Percentiles rank a stretch among this genome's conserved stretches.
Evolutionary conservation across 2,329 filamentous ascomycete genomes (phyloP).

Genomic region (Colletotrichum higginsianum): DNA sequence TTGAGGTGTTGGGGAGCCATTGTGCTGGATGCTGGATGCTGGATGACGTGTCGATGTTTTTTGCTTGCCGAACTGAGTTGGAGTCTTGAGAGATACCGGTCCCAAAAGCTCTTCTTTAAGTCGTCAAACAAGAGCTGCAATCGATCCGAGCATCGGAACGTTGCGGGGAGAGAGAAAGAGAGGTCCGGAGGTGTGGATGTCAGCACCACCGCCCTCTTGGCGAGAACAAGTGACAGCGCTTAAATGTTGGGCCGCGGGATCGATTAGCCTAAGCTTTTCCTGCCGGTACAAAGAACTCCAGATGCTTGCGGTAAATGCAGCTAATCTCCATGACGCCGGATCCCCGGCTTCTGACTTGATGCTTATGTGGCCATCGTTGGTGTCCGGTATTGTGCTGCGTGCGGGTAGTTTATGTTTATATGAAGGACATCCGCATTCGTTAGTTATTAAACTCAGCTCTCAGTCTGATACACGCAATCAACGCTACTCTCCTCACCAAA

Average conservation of each 20-base stretch:
- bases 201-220: background rate
- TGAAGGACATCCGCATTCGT: too few relatives aligned
- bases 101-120: background rate
- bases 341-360: background rate
- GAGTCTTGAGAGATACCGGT: too few relatives aligned
- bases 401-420: too few relatives aligned
- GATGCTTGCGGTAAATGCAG: background rate
- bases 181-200: too few relatives aligned
- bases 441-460: too few relatives aligned
- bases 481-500: too few relatives aligned
- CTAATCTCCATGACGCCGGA: background rate
- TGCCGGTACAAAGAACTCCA: slow-evolving; percentile 19
- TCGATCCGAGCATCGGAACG: background rate
- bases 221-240: background rate
- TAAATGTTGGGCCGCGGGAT: slow-evolving; percentile 31
- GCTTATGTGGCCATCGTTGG: too few relatives aligned
- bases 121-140: background rate
- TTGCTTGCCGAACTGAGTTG: background rate
- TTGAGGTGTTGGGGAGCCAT: slow-evolving; percentile 33
- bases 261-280: slow-evolving; percentile 28
- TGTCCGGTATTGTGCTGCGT: too few relatives aligned
- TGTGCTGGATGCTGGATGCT: background rate
- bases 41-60: too few relatives aligned
- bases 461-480: too few relatives aligned
- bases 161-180: background rate